Percentiles rank a stretch among this genome's conserved stretches.
These are phyloP conservation scores for Cornus florida DNA, from an alignment of 148 eudicot genomes.

Conservation along the genomic window DNA sequence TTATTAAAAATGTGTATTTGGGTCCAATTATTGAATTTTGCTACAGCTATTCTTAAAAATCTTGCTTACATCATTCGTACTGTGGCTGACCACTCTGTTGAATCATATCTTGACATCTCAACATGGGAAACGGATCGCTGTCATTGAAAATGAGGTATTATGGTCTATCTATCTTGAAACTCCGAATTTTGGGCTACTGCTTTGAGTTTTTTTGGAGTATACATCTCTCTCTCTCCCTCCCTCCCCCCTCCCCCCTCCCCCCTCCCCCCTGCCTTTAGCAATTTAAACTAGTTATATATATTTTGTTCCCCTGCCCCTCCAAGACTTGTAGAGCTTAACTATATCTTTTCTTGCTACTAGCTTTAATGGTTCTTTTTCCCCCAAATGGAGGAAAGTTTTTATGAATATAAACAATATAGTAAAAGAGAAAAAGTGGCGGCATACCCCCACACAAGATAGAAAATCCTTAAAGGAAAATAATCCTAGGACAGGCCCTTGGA, in stretches of 20 bases:
- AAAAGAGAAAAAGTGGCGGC: too few relatives aligned
- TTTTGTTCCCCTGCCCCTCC: too few relatives aligned
- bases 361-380: too few relatives aligned
- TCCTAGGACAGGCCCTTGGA: too few relatives aligned
- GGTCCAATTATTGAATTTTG: not conserved
- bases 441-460: too few relatives aligned
- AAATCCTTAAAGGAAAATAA: too few relatives aligned
- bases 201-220: not conserved
- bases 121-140: constrained; percentile 92
- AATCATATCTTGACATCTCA: constrained; percentile 88
- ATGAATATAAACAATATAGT: too few relatives aligned
- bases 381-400: too few relatives aligned
- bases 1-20: not conserved
- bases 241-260: too few relatives aligned
- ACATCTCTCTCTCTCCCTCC: not conserved
- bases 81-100: constrained; percentile 76
- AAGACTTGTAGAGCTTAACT: too few relatives aligned
- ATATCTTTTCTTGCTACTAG: too few relatives aligned
- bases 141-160: constrained; percentile 88
- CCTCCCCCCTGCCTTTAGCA: not conserved
- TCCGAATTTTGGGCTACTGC: not conserved
- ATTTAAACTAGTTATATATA: not conserved
- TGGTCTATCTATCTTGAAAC: not conserved
- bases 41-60: not conserved
- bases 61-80: not conserved